phyloP scores from a whole-genome alignment of 2,329 filamentous ascomycete genomes.

The Purpureocillium takamizusanense region DNA sequence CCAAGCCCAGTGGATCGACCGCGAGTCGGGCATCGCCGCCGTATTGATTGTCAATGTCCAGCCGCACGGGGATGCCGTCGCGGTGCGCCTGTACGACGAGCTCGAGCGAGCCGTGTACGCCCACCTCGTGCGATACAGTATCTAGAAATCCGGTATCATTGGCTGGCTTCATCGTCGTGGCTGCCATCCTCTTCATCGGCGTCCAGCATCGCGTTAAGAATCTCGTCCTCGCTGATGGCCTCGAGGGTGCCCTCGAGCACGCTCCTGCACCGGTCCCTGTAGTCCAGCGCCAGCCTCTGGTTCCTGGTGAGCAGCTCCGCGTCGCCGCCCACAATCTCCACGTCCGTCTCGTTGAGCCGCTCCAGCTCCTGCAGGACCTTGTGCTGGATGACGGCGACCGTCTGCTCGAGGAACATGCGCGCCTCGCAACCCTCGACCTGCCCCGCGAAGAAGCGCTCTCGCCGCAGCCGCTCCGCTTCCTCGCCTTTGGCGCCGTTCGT shows the following conservation, averaged over 20 bases:
- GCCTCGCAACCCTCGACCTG: conserved; percentile 16
- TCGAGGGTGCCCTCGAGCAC: conserved; percentile 38
- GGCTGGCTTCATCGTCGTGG: no score
- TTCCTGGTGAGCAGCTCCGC: conserved; percentile 29
- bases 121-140: neutral
- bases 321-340: conserved; percentile 30
- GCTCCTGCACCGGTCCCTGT: conserved; percentile 36
- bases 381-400: conserved; percentile 31
- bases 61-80: conserved; percentile 27
- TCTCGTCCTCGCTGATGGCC: conserved; percentile 22
- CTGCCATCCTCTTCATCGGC: no score
- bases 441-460: conserved; percentile 20
- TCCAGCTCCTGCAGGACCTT: conserved; percentile 34
- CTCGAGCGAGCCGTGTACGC: conserved; percentile 29
- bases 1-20: conserved; percentile 24
- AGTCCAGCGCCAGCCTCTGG: conserved; percentile 39
- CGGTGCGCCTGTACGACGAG: conserved; percentile 25
- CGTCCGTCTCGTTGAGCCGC: conserved; percentile 35
- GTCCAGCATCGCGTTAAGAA: conserved; percentile 11
- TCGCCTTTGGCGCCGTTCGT: conserved; percentile 11
- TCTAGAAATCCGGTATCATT: no score
- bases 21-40: conserved; percentile 27
- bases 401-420: conserved; percentile 20
- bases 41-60: conserved; percentile 28
- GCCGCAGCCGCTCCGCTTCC: conserved; percentile 16